Conservation (phyloP, 495 filamentous ascomycete species). For the Neurospora sp. region DNA sequence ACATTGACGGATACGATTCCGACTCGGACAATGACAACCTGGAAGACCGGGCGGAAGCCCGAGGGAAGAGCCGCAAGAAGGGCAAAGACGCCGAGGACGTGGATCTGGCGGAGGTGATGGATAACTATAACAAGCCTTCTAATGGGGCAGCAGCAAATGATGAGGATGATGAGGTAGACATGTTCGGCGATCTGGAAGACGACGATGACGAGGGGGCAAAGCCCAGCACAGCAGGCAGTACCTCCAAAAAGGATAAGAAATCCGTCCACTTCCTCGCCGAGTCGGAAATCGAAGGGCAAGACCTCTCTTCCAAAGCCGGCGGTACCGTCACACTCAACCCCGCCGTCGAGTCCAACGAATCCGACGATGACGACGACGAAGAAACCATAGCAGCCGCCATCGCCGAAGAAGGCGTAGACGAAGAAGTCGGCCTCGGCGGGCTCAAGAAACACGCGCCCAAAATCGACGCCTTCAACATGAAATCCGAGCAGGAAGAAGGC, state of each 20-base stretch:
- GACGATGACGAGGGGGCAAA: slow-evolving; percentile 50
- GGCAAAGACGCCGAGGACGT: slow-evolving; percentile 32
- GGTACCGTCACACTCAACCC: slow-evolving; percentile 47
- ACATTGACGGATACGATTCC: slow-evolving; percentile 92
- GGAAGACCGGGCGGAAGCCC: slow-evolving; percentile 54
- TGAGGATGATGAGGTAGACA: slow-evolving; percentile 73
- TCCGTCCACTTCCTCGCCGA: slow-evolving; percentile 65
- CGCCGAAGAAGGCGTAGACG: slow-evolving; percentile 61
- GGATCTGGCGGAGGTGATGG: slow-evolving; percentile 32
- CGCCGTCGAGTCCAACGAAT: slow-evolving; percentile 47
- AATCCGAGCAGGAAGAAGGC: slow-evolving; percentile 81
- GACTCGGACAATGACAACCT: slow-evolving; percentile 92
- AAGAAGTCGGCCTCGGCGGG: slow-evolving; percentile 79
- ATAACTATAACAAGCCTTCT: slow-evolving; percentile 27
- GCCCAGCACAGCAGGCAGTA: slow-evolving; percentile 15
- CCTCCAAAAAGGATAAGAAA: slow-evolving; percentile 64
- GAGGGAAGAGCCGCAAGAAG: slow-evolving; percentile 36
- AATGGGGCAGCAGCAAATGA: slow-evolving; percentile 34
- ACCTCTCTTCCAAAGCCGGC: slow-evolving; percentile 59
- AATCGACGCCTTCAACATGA: slow-evolving; percentile 94
- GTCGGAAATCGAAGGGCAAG: slow-evolving; percentile 79
- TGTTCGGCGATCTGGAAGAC: slow-evolving; percentile 75
- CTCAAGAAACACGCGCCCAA: slow-evolving; percentile 94
- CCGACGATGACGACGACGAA: slow-evolving; percentile 58
- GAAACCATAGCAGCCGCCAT: slow-evolving; percentile 57